Percentiles rank a stretch among this genome's conserved stretches.
Conservation (phyloP, 345 rosid species). For the Schrenkiella parvula region DNA sequence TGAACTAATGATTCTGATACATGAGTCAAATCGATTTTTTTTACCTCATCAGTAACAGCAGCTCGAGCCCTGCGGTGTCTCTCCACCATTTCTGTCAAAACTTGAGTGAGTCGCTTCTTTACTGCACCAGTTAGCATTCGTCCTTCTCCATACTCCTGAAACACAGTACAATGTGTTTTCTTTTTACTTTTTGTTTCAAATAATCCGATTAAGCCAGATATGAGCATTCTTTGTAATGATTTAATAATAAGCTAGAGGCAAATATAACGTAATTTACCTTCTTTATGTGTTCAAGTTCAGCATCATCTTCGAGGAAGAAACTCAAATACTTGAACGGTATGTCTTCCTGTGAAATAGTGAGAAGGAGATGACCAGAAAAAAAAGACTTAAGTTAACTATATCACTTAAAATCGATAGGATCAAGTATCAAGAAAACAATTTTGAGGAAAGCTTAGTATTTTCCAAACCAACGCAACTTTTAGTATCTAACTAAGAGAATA, state of each 20-base stretch:
- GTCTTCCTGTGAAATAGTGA: conserved; percentile 56
- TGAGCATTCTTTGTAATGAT: too few relatives aligned
- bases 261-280: too few relatives aligned
- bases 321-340: conserved; percentile 66
- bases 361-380: neutral
- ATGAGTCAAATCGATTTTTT: neutral
- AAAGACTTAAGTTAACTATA: neutral
- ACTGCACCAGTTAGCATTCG: conserved; percentile 78
- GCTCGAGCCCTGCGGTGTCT: conserved; percentile 75
- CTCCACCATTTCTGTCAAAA: conserved; percentile 67
- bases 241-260: too few relatives aligned
- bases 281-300: conserved; percentile 70
- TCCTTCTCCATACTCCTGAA: conserved; percentile 76
- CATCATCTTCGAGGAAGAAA: conserved; percentile 79
- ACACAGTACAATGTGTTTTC: conserved; percentile 2
- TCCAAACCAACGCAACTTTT: neutral
- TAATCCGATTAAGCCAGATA: too few relatives aligned
- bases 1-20: too few relatives aligned
- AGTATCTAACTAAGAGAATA: neutral
- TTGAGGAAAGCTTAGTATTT: neutral
- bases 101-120: conserved; percentile 57
- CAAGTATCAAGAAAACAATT: neutral
- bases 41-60: conserved; percentile 71
- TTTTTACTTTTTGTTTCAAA: too few relatives aligned
- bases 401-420: neutral